phyloP scores from a whole-genome alignment of 164 flowering plant species.

The Amborella trichopoda region DNA sequence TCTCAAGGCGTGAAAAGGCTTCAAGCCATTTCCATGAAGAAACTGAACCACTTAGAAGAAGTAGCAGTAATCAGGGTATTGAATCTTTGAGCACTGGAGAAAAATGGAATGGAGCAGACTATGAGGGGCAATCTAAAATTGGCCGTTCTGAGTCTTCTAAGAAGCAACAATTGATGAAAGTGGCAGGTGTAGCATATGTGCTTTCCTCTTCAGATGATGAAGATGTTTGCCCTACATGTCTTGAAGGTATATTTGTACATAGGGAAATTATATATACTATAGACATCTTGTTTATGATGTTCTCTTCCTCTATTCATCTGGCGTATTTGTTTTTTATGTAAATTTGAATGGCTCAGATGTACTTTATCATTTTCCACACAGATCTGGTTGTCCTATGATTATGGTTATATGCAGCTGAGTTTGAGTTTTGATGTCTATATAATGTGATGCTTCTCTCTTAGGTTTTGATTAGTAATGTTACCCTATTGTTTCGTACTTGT shows the following conservation, averaged over 20 bases:
- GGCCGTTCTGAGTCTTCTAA: slow-evolving; percentile 30
- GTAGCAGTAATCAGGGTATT: slow-evolving; percentile 26
- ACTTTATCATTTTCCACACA: too few species aligned
- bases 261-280: too few species aligned
- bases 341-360: too few species aligned
- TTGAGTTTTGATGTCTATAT: too few species aligned
- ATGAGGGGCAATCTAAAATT: slow-evolving; percentile 50
- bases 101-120: slow-evolving; percentile 49
- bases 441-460: too few species aligned
- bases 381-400: too few species aligned
- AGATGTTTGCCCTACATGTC: slow-evolving; percentile 97
- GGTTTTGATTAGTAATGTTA: too few species aligned
- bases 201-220: slow-evolving; percentile 81
- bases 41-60: slow-evolving; percentile 57
- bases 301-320: too few species aligned
- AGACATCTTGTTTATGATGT: not conserved
- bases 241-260: slow-evolving; percentile 82
- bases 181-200: slow-evolving; percentile 28
- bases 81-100: slow-evolving; percentile 31
- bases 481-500: too few species aligned
- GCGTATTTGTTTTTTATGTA: too few species aligned
- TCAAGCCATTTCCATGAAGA: slow-evolving; percentile 82
- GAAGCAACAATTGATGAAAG: slow-evolving; percentile 33
- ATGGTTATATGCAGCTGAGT: too few species aligned
- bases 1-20: slow-evolving; percentile 78